Conservation (phyloP, 75 land plant genomes). For the Selaginella tamariscina region DNA sequence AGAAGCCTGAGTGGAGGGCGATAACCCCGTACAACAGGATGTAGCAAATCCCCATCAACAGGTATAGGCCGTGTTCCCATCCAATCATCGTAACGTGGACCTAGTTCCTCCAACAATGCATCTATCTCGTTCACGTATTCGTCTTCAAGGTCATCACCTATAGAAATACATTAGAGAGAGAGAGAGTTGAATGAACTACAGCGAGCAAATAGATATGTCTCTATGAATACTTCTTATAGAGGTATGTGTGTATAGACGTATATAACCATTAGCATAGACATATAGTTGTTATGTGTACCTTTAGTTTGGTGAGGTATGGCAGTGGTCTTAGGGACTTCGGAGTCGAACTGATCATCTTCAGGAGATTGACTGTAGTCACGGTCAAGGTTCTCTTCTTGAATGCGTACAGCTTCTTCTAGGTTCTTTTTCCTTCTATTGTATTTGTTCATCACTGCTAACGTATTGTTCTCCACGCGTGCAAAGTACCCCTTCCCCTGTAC, state of each 20-base stretch:
- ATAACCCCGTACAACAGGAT: constrained; percentile 36
- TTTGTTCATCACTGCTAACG: constrained; percentile 35
- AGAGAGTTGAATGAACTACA: background rate
- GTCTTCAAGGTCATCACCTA: constrained; percentile 24
- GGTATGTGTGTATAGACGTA: background rate
- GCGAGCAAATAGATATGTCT: background rate
- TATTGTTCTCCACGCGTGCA: constrained; percentile 23
- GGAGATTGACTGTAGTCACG: background rate
- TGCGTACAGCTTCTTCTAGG: constrained; percentile 7
- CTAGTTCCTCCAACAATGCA: constrained; percentile 56
- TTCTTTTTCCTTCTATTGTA: constrained; percentile 8
- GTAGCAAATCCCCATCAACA: constrained; percentile 81
- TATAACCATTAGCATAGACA: background rate
- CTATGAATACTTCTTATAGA: background rate
- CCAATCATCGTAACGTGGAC: constrained; percentile 94
- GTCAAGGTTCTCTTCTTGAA: constrained; percentile 4
- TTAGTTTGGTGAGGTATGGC: too few relatives aligned
- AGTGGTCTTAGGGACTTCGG: too few relatives aligned
- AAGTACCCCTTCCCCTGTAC: constrained; percentile 39
- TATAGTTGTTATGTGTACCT: too few relatives aligned
- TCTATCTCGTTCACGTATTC: constrained; percentile 21
- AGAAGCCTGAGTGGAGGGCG: constrained; percentile 84
- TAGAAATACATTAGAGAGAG: background rate
- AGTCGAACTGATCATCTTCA: constrained; percentile 17
- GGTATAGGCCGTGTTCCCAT: constrained; percentile 74